Base-by-base conservation (phyloP, 805 yeast species). In the Cyberlindnera sargentensis region DNA sequence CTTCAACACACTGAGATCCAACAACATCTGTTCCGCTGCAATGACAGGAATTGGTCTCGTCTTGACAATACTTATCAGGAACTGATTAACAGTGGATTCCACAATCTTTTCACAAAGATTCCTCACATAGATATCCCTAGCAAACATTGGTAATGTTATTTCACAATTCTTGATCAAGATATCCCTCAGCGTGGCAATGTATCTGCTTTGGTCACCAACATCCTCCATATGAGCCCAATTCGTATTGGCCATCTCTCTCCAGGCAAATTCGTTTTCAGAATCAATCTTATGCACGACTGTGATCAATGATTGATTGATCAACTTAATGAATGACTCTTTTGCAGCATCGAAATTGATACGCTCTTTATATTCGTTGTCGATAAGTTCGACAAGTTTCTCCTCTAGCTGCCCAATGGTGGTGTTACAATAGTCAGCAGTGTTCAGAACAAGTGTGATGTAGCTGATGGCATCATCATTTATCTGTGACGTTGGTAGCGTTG, bases 381-480 rank as follows among this genome's bases (percentile, higher is more conserved):
- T 63, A 61, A 72, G 53, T 37, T 67, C 67, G 57, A 60, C 46
- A 11, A 78, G 62, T 52, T 77, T 77, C 26, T 82, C 84, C 52
- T 81, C 88, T 37, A 93, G 65, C 58, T 93, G 97, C 9, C 72
- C 73, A 2, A 82, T 76, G 3, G 96, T 93, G 8, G 78, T 70
- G 15, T 86, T 76, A 46, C 95, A 82, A 60, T 90, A 93, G 58
- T 91, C 96, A 1, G 95, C 88, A 0, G 99, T 91, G 52, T 88
- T 87, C 31, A 91, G 65, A 8, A 89, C 74, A 57, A 87, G 66
- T 28, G 93, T 81, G 2, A 85, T 70, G 46, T 83, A 76, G 36
- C 72, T 73, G 20, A 86, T 65, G 1, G 86, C 80, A 50, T 84
- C 91, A 9, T 60, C 64, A 9, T 73, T 65, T 27, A 78, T 73